These are phyloP conservation scores for Auriscalpium microsporum DNA, from an alignment of 768 basidiomycete species.

Conservation along the genomic window DNA sequence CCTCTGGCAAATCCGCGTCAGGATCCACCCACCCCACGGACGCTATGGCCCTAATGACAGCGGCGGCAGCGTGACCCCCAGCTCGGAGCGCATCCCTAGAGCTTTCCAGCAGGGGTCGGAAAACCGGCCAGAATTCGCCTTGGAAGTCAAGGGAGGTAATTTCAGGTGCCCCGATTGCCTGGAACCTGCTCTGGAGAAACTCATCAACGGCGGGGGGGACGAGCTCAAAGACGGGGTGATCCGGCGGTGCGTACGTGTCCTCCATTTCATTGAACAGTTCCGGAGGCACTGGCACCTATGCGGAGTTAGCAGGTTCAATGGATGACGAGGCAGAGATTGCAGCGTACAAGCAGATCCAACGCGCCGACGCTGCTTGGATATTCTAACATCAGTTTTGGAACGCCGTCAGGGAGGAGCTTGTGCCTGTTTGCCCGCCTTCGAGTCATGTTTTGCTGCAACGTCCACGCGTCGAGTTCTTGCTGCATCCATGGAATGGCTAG, in stretches of 20 bases:
- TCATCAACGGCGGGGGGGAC: constrained; percentile 23
- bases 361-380: constrained; percentile 13
- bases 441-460: constrained; percentile 15
- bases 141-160: neutral
- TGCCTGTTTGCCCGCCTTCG: constrained; percentile 20
- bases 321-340: neutral
- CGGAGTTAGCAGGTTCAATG: constrained; percentile 8
- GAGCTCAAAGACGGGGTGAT: constrained; percentile 28
- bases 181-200: constrained; percentile 18
- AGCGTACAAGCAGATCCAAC: neutral
- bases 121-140: no score
- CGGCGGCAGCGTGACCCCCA: no score
- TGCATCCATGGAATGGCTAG: constrained; percentile 35
- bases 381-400: constrained; percentile 27
- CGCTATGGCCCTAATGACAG: no score
- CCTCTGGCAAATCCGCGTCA: no score
- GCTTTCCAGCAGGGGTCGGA: no score
- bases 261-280: constrained; percentile 16
- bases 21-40: no score
- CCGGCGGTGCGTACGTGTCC: constrained; percentile 23
- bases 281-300: constrained; percentile 14
- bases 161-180: constrained; percentile 1
- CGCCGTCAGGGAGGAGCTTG: constrained; percentile 33
- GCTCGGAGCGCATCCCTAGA: no score
- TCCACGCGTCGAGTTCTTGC: constrained; percentile 26